Conservation (phyloP, 495 filamentous ascomycete genomes). For the Neurospora sp. region DNA sequence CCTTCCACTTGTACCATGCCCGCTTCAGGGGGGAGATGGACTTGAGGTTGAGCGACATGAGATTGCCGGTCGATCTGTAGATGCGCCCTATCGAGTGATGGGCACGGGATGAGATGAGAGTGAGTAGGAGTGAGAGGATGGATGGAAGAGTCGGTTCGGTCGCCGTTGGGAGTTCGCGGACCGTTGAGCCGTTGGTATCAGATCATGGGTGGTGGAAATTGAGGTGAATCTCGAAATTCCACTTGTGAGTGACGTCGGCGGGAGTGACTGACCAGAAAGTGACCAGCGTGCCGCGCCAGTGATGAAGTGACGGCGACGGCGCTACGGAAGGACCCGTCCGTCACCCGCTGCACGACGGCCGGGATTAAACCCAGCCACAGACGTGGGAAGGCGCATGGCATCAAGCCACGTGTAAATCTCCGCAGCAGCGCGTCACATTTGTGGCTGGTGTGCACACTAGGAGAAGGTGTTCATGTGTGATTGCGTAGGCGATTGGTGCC, state of each 20-base stretch:
- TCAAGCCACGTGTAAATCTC: background rate
- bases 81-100: background rate
- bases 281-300: background rate
- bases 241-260: background rate
- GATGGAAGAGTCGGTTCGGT: background rate
- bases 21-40: slow-evolving; percentile 28
- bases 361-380: background rate
- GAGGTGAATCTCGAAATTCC: background rate
- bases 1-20: slow-evolving; percentile 79
- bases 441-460: background rate
- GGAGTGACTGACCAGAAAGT: background rate
- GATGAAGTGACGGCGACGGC: background rate
- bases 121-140: background rate
- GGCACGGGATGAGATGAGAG: background rate
- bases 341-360: background rate
- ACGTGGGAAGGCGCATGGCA: background rate
- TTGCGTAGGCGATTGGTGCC: background rate
- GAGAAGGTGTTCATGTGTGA: background rate
- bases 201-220: background rate
- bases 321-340: background rate
- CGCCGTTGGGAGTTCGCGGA: background rate
- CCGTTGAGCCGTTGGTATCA: background rate
- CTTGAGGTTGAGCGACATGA: slow-evolving; percentile 6
- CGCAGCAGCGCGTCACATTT: background rate
- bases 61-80: background rate